Evolutionary conservation across 148 eudicot species (phyloP).

Genomic region (Rhododendron williamsianum): DNA sequence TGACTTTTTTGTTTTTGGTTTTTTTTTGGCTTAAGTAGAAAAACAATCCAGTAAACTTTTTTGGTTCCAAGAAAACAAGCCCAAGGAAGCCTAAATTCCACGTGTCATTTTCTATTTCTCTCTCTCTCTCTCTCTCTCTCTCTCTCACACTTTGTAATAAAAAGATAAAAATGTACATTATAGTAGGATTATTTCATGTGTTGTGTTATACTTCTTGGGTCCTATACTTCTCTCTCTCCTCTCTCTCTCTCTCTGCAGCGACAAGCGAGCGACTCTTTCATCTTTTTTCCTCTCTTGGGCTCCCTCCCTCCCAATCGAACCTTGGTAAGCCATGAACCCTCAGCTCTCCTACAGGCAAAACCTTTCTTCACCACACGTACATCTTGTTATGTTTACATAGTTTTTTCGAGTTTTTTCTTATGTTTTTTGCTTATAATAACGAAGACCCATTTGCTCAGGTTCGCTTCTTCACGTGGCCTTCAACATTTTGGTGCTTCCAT

Average conservation of each 20-base stretch:
- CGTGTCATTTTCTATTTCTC: not conserved
- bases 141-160: no score
- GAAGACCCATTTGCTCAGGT: constrained; percentile 21
- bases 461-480: constrained; percentile 11
- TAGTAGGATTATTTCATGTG: not conserved
- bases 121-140: not conserved
- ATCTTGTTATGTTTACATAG: not conserved
- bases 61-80: not conserved
- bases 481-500: constrained; percentile 7
- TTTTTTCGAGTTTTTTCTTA: not conserved
- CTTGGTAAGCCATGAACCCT: constrained; percentile 7
- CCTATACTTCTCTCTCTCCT: not conserved
- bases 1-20: no score
- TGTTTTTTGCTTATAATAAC: constrained; percentile 12
- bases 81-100: not conserved
- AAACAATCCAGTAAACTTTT: no score
- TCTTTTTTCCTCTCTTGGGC: constrained; percentile 2
- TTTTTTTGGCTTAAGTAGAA: no score
- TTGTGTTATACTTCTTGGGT: not conserved
- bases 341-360: not conserved
- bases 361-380: not conserved
- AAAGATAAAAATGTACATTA: no score
- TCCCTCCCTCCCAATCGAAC: constrained; percentile 5
- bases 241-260: constrained; percentile 12
- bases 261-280: constrained; percentile 8